phyloP scores from a whole-genome alignment of 208 protist species.

The Wallacemonas sp. region DNA sequence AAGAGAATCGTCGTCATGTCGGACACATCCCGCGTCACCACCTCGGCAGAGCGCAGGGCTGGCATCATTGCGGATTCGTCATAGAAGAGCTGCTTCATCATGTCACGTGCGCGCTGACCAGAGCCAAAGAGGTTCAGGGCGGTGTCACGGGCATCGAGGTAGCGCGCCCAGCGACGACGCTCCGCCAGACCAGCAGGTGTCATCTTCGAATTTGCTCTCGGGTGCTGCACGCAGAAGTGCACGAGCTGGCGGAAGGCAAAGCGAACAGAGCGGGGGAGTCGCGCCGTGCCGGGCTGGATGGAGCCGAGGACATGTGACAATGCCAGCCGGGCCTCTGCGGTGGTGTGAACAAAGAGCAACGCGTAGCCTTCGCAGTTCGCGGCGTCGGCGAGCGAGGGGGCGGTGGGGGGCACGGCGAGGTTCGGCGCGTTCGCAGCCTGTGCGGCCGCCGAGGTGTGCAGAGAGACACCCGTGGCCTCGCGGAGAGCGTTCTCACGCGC shows the following conservation, averaged over 20 bases:
- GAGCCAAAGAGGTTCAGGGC: conserved; percentile 87
- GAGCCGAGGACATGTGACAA: conserved; percentile 46
- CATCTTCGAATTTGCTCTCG: conserved; percentile 74
- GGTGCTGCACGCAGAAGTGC: conserved; percentile 72
- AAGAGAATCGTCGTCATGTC: conserved; percentile 62
- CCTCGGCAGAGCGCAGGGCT: conserved; percentile 54
- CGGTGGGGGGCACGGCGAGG: conserved; percentile 7
- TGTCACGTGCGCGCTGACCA: conserved; percentile 73
- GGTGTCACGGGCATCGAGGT: conserved; percentile 85
- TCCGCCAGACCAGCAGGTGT: conserved; percentile 67
- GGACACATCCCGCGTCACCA: conserved; percentile 69
- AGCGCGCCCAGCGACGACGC: conserved; percentile 73
- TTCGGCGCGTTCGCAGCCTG: neutral
- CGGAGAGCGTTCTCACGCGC: conserved; percentile 1
- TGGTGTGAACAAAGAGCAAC: conserved; percentile 52
- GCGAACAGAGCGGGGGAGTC: conserved; percentile 44
- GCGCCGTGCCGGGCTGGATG: conserved; percentile 32
- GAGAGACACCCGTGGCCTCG: neutral
- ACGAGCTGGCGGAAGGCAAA: conserved; percentile 64
- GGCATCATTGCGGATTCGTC: conserved; percentile 73
- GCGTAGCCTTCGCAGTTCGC: conserved; percentile 46
- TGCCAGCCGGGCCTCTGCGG: conserved; percentile 60
- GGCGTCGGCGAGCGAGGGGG: conserved; percentile 41
- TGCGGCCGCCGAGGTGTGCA: neutral
- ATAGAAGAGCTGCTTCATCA: conserved; percentile 89